phyloP scores from a whole-genome alignment of 352 stramenopile species.

The Blastocystis sp. region DNA sequence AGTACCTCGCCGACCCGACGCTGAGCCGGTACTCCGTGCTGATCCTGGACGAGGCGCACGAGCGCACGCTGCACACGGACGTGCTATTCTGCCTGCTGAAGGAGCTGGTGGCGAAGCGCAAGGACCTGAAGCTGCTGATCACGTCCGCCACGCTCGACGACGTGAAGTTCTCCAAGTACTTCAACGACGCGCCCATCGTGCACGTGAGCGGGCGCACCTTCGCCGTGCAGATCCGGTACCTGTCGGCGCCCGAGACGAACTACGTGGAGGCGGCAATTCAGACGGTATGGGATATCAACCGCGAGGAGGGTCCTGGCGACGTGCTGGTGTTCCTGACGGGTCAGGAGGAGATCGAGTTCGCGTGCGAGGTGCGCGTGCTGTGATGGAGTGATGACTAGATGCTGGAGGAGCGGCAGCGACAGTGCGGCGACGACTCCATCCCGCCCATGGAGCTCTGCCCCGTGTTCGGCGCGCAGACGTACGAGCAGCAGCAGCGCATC shows the following conservation, averaged over 20 bases:
- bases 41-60: conserved; percentile 96
- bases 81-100: conserved; percentile 92
- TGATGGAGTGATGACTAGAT: neutral
- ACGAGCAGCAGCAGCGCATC: conserved; percentile 97
- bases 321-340: conserved; percentile 98
- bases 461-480: conserved; percentile 94
- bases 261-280: conserved; percentile 96
- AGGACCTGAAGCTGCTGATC: conserved; percentile 88
- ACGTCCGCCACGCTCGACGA: conserved; percentile 85
- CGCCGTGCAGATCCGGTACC: conserved; percentile 96
- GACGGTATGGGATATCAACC: conserved; percentile 99
- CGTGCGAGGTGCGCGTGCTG: conserved; percentile 59
- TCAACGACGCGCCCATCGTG: conserved; percentile 93
- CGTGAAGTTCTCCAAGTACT: conserved; percentile 84
- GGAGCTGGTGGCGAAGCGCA: conserved; percentile 79
- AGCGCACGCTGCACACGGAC: conserved; percentile 96
- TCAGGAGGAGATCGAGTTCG: conserved; percentile 79
- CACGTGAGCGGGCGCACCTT: conserved; percentile 97
- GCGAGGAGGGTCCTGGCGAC: conserved; percentile 94
- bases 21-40: conserved; percentile 88
- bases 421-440: conserved; percentile 79
- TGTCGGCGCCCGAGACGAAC: conserved; percentile 95
- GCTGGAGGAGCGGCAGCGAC: conserved; percentile 38
- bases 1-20: conserved; percentile 94
- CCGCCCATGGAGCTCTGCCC: conserved; percentile 96